Evolutionary conservation across 106 monocot genomes (phyloP).

Genomic region (Dactylorhiza incarnata): DNA sequence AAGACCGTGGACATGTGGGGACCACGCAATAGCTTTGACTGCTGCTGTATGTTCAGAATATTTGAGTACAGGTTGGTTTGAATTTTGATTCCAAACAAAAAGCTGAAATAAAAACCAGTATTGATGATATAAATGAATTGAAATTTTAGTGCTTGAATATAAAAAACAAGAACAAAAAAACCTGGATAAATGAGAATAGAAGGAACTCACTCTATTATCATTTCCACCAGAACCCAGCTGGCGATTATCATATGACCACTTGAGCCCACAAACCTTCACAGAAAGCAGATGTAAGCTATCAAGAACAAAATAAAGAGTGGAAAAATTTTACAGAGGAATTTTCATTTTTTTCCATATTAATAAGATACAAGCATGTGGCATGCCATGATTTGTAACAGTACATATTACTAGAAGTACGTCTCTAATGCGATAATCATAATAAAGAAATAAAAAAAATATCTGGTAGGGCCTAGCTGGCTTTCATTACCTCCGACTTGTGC

Average conservation of each 20-base stretch:
- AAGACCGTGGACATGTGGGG: slow-evolving; percentile 89
- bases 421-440: not conserved
- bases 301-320: not conserved
- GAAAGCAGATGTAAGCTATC: not conserved
- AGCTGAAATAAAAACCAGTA: slow-evolving; percentile 43
- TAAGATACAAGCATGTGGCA: not conserved
- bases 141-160: not conserved
- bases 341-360: not conserved
- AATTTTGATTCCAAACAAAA: slow-evolving; percentile 94
- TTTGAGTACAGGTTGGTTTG: slow-evolving; percentile 74
- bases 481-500: slow-evolving; percentile 90
- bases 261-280: slow-evolving; percentile 76
- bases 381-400: not conserved
- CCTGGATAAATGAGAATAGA: not conserved
- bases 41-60: slow-evolving; percentile 97
- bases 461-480: not conserved
- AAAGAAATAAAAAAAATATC: not conserved
- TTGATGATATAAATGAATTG: not conserved
- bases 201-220: slow-evolving; percentile 75
- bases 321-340: not conserved
- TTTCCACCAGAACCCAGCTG: slow-evolving; percentile 97
- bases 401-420: not conserved
- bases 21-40: slow-evolving; percentile 99
- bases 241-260: slow-evolving; percentile 98
- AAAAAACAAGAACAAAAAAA: not conserved